A percentile compares a stretch with the other conserved stretches of the same genome.
Evolutionary conservation across 176 grass and related monocot species (phyloP).

Genomic region (Hordeum marinum): DNA sequence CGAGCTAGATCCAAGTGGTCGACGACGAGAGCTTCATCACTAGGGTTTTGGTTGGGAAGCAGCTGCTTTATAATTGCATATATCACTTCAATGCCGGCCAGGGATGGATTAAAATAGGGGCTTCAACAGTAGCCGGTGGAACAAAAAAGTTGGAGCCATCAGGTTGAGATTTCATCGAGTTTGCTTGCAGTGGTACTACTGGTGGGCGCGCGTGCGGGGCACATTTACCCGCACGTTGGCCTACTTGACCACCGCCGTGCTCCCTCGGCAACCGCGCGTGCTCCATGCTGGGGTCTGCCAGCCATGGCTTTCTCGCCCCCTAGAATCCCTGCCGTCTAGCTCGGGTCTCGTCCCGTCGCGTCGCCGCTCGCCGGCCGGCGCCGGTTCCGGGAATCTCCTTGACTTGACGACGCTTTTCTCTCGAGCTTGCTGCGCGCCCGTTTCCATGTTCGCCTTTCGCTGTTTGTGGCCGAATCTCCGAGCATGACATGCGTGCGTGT

Average conservation of each 20-base stretch:
- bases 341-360: slow-evolving; percentile 12
- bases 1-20: neutral
- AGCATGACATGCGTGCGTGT: neutral
- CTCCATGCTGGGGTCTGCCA: slow-evolving; percentile 18
- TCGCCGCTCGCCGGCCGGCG: neutral
- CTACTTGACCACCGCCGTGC: slow-evolving; percentile 36
- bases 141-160: neutral
- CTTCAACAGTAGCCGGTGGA: slow-evolving; percentile 11
- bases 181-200: neutral
- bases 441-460: neutral
- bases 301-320: slow-evolving; percentile 36
- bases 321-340: slow-evolving; percentile 23
- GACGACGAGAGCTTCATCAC: neutral
- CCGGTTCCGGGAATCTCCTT: neutral
- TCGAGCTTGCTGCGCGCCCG: neutral
- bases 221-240: slow-evolving; percentile 41
- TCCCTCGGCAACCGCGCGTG: slow-evolving; percentile 37
- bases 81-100: slow-evolving; percentile 9
- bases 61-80: neutral
- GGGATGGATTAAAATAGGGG: slow-evolving; percentile 13
- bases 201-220: slow-evolving; percentile 32
- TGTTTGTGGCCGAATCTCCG: neutral
- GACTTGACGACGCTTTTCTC: neutral
- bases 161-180: neutral
- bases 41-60: slow-evolving; percentile 40